phyloP scores from a whole-genome alignment of 2,329 filamentous ascomycete species.

The Trichoderma sp. region DNA sequence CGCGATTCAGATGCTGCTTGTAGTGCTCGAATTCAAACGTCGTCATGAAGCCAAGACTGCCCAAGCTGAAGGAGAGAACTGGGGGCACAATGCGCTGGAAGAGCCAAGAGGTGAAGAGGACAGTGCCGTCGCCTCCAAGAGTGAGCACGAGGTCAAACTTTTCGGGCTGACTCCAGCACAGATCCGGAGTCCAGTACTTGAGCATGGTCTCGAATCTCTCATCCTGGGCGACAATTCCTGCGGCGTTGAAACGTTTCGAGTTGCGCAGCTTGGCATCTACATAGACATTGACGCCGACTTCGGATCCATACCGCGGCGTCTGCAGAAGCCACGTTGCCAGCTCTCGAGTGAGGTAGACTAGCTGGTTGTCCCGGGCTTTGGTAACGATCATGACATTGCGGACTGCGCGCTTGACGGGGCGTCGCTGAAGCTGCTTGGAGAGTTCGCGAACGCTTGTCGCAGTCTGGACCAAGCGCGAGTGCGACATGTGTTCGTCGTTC shows the following conservation, averaged over 20 bases:
- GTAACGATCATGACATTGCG: constrained; percentile 98
- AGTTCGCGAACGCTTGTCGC: constrained; percentile 94
- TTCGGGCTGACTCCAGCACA: constrained; percentile 92
- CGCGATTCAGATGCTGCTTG: constrained; percentile 79
- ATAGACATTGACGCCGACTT: constrained; percentile 93
- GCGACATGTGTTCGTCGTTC: constrained; percentile 85
- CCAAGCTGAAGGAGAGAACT: constrained; percentile 80
- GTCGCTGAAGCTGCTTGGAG: constrained; percentile 88
- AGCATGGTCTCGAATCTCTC: constrained; percentile 80
- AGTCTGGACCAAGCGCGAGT: constrained; percentile 91
- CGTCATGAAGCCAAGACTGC: constrained; percentile 84
- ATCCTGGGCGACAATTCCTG: constrained; percentile 72
- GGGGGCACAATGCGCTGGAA: constrained; percentile 87
- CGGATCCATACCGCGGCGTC: constrained; percentile 85
- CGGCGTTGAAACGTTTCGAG: constrained; percentile 83
- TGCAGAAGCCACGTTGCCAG: constrained; percentile 83
- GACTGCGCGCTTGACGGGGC: constrained; percentile 89
- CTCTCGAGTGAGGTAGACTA: constrained; percentile 87
- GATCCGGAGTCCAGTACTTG: constrained; percentile 92
- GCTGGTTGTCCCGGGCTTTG: constrained; percentile 91
- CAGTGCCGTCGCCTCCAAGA: constrained; percentile 83
- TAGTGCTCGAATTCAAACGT: constrained; percentile 87
- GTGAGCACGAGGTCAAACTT: constrained; percentile 94
- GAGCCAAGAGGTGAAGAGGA: constrained; percentile 88
- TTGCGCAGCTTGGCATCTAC: constrained; percentile 93